These are phyloP conservation scores for Saccharomycopsis microspora DNA, from an alignment of 805 yeast species.

Conservation along the genomic window DNA sequence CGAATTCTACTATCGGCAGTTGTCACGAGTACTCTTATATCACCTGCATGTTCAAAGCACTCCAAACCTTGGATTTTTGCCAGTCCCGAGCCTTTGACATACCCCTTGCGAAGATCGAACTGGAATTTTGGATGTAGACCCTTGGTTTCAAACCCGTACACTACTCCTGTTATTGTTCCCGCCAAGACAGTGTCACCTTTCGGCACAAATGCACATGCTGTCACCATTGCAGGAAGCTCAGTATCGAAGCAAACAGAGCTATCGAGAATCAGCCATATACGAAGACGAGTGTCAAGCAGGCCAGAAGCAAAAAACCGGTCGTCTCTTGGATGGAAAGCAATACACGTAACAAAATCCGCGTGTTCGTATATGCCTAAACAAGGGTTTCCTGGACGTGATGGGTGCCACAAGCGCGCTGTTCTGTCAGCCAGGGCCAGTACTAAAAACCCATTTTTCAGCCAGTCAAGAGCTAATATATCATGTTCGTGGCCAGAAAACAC, in stretches of 20 bases:
- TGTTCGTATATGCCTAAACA: conserved; percentile 58
- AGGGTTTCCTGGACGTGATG: conserved; percentile 39
- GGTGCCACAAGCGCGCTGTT: conserved; percentile 79
- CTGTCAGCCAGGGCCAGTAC: conserved; percentile 77
- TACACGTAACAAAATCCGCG: conserved; percentile 74
- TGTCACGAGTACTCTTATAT: conserved; percentile 43
- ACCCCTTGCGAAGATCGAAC: conserved; percentile 35
- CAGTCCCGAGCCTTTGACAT: conserved; percentile 23
- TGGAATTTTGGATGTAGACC: conserved; percentile 40
- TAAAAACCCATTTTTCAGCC: conserved; percentile 82
- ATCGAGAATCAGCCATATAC: conserved; percentile 84
- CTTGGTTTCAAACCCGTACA: conserved; percentile 49
- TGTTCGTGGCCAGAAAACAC: conserved; percentile 56
- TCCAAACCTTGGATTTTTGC: conserved; percentile 72
- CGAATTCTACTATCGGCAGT: conserved; percentile 77
- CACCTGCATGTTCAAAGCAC: conserved; percentile 27
- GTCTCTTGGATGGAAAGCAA: conserved; percentile 72
- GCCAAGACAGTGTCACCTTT: conserved; percentile 44
- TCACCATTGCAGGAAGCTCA: conserved; percentile 55
- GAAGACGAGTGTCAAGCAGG: conserved; percentile 59
- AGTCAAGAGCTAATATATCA: conserved; percentile 65
- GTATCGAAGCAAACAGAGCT: conserved; percentile 46
- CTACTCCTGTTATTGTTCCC: conserved; percentile 73
- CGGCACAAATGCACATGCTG: conserved; percentile 67
- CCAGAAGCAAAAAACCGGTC: conserved; percentile 82